These are phyloP conservation scores for Amanita molliuscula DNA, from an alignment of 768 basidiomycete genomes.

Conservation along the genomic window DNA sequence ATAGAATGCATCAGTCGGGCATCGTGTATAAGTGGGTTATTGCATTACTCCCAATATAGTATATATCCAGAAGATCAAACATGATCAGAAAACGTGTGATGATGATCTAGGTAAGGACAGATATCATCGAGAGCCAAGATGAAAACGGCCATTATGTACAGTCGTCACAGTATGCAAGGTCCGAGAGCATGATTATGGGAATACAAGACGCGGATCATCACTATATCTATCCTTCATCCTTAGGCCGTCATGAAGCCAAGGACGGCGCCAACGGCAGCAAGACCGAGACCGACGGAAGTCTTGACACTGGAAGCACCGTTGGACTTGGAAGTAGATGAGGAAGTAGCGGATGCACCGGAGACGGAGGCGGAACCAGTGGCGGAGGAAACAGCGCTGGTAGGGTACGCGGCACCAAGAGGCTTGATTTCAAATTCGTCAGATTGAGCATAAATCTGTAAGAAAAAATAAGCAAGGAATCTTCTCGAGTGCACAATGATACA, in stretches of 20 bases:
- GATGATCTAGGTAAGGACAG: neutral
- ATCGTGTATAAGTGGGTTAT: neutral
- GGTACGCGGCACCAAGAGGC: constrained; percentile 3
- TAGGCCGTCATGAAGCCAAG: constrained; percentile 8
- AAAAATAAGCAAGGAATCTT: neutral
- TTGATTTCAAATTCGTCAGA: constrained; percentile 7
- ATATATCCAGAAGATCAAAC: neutral
- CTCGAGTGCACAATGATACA: neutral
- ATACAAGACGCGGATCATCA: neutral
- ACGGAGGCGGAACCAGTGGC: neutral
- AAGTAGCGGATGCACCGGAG: neutral
- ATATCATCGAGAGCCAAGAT: neutral
- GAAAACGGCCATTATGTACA: neutral
- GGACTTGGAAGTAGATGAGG: neutral
- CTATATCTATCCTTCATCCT: neutral
- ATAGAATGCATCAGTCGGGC: neutral
- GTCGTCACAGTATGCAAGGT: neutral
- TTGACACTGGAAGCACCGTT: constrained; percentile 1
- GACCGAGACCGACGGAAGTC: constrained; percentile 2
- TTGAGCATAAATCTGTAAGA: constrained; percentile 1
- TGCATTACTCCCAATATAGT: neutral
- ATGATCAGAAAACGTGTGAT: neutral
- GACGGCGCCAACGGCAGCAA: constrained; percentile 5
- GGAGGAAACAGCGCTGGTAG: neutral
- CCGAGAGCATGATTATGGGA: neutral